Conservation (phyloP, 345 rosid species). For the Cardamine resedifolia region DNA sequence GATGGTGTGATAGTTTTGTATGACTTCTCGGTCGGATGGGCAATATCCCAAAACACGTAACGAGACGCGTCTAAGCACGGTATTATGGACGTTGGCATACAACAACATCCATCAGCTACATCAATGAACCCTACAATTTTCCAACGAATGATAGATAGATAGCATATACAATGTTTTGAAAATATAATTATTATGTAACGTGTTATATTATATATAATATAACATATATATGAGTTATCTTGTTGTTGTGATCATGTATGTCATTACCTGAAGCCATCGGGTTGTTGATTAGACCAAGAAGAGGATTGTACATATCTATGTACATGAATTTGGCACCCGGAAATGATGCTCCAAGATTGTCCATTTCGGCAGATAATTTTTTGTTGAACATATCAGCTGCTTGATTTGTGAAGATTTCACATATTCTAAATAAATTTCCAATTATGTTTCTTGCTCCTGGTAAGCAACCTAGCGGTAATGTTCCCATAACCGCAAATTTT, state of each 20-base stretch:
- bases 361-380: slow-evolving; percentile 39
- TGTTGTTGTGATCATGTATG: slow-evolving; percentile 14
- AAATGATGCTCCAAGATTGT: slow-evolving; percentile 36
- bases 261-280: slow-evolving; percentile 38
- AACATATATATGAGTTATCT: background rate
- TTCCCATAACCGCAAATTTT: slow-evolving; percentile 51
- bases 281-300: slow-evolving; percentile 49
- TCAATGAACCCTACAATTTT: slow-evolving; percentile 23
- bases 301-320: slow-evolving; percentile 47
- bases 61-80: slow-evolving; percentile 35
- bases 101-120: slow-evolving; percentile 32
- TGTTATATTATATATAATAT: background rate
- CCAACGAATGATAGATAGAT: background rate
- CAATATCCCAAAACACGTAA: slow-evolving; percentile 39
- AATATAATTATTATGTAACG: background rate
- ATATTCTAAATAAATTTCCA: slow-evolving; percentile 43
- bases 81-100: slow-evolving; percentile 9
- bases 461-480: slow-evolving; percentile 52
- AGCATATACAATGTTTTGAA: background rate
- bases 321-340: slow-evolving; percentile 44
- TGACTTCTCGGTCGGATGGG: slow-evolving; percentile 34
- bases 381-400: slow-evolving; percentile 55
- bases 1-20: slow-evolving; percentile 27
- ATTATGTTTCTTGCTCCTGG: slow-evolving; percentile 48
- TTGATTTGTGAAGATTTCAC: slow-evolving; percentile 42